Evolutionary conservation across 306 rosid genomes (phyloP).

Genomic region (Biancaea sappan): DNA sequence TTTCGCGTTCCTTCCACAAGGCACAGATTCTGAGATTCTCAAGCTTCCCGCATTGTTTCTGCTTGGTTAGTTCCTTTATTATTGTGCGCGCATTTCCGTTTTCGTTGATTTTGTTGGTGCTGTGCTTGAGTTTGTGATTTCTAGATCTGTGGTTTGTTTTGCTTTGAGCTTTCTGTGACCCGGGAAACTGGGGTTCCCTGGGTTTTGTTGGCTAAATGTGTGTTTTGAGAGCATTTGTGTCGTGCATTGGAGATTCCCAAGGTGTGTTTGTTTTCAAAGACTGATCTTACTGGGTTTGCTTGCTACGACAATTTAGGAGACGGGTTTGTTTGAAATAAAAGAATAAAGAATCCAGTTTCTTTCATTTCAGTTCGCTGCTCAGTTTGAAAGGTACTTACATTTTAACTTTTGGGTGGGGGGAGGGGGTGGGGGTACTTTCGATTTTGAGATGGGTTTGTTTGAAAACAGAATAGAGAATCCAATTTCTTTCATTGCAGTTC

Average conservation of each 20-base stretch:
- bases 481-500: not conserved
- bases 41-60: slow-evolving; percentile 31
- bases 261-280: not conserved
- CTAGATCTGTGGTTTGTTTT: slow-evolving; percentile 46
- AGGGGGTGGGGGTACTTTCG: not conserved
- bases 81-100: not conserved
- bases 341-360: not conserved
- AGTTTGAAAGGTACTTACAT: slow-evolving; percentile 8
- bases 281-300: not conserved
- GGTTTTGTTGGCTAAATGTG: not conserved
- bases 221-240: not conserved
- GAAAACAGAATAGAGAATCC: not conserved
- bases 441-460: not conserved
- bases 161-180: not conserved
- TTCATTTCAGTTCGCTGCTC: not conserved
- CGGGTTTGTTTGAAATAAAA: not conserved
- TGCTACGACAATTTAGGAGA: not conserved
- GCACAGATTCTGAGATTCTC: not conserved
- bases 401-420: too few species aligned
- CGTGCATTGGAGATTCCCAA: not conserved
- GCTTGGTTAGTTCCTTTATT: slow-evolving; percentile 27
- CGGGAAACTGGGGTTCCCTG: not conserved
- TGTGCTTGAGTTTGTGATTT: not conserved
- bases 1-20: too few species aligned
- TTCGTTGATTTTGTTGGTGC: not conserved